A percentile compares a stretch with the other conserved stretches of the same genome.
phyloP scores from a whole-genome alignment of 371 early-diverging fungal genomes.

The Mucor lusitanicus region DNA sequence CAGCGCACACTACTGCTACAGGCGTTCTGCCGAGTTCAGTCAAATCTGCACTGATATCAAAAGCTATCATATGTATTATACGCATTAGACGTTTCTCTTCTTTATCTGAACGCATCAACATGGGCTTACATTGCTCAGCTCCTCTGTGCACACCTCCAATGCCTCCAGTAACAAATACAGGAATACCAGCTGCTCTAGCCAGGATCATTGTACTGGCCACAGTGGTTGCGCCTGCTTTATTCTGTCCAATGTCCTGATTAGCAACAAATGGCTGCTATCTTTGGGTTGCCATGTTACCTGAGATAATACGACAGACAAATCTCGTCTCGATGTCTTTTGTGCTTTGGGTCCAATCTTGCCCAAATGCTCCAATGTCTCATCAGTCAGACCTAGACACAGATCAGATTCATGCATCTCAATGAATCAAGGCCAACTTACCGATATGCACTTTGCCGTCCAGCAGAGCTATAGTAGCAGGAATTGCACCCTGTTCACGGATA shows the following conservation, averaged over 20 bases:
- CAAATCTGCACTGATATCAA: conserved; percentile 93
- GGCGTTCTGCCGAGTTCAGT: conserved; percentile 90
- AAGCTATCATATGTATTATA: conserved; percentile 33
- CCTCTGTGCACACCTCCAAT: conserved; percentile 96
- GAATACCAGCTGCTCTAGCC: conserved; percentile 84
- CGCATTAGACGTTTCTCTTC: not conserved
- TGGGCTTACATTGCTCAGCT: conserved; percentile 63
- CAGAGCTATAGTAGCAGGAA: conserved; percentile 92
- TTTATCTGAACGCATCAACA: not conserved
- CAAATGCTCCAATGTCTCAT: conserved; percentile 62
- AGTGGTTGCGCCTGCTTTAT: conserved; percentile 83
- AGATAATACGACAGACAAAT: conserved; percentile 75
- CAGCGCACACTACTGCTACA: conserved; percentile 92
- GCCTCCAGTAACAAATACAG: conserved; percentile 94
- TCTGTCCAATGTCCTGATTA: conserved; percentile 23
- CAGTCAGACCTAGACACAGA: conserved; percentile 31
- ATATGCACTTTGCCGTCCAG: conserved; percentile 84
- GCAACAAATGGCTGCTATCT: not conserved
- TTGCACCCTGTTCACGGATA: conserved; percentile 70
- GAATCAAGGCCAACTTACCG: conserved; percentile 36
- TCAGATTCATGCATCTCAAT: not conserved
- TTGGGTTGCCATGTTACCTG: conserved; percentile 37
- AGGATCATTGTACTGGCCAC: conserved; percentile 89
- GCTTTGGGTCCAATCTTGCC: conserved; percentile 65
- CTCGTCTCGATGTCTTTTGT: conserved; percentile 83